phyloP scores from a whole-genome alignment of 805 yeast species.

The Lipomyces orientalis region DNA sequence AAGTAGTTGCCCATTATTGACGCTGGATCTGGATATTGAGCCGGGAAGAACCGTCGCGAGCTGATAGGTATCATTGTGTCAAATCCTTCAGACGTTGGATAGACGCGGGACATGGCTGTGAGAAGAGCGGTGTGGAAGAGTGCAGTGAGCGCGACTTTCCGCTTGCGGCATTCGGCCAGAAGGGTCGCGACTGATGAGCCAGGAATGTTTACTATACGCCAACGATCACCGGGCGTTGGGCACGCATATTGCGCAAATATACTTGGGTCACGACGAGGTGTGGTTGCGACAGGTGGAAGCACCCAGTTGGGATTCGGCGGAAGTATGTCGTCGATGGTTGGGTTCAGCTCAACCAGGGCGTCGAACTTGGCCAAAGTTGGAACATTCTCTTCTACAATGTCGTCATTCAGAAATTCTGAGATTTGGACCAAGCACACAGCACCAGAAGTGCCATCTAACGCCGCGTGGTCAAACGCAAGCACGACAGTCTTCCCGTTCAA shows the following conservation, averaged over 20 bases:
- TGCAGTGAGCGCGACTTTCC: slow-evolving; percentile 21
- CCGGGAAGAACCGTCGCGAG: slow-evolving; percentile 18
- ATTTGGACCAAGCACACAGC: slow-evolving; percentile 9
- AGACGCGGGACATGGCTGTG: slow-evolving; percentile 9
- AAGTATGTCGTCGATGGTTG: slow-evolving; percentile 7
- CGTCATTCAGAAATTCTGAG: background rate
- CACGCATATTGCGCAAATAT: slow-evolving; percentile 6
- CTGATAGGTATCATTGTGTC: slow-evolving; percentile 22
- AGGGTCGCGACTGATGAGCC: background rate
- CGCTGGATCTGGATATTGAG: background rate
- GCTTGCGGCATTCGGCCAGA: slow-evolving; percentile 13
- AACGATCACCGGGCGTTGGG: background rate
- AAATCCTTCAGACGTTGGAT: slow-evolving; percentile 17
- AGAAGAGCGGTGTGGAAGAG: slow-evolving; percentile 15
- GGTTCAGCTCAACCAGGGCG: background rate
- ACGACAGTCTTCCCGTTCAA: slow-evolving; percentile 4
- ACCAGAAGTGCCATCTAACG: slow-evolving; percentile 19
- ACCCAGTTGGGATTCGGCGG: slow-evolving; percentile 1
- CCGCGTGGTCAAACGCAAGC: slow-evolving; percentile 17
- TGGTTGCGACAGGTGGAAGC: background rate
- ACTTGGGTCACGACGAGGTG: background rate
- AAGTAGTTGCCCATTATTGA: slow-evolving; percentile 15
- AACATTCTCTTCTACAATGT: background rate
- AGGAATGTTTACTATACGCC: background rate
- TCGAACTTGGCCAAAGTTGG: background rate